Conservation (phyloP, 2,329 filamentous ascomycete species). For the Alternaria hordeiaustralica region DNA sequence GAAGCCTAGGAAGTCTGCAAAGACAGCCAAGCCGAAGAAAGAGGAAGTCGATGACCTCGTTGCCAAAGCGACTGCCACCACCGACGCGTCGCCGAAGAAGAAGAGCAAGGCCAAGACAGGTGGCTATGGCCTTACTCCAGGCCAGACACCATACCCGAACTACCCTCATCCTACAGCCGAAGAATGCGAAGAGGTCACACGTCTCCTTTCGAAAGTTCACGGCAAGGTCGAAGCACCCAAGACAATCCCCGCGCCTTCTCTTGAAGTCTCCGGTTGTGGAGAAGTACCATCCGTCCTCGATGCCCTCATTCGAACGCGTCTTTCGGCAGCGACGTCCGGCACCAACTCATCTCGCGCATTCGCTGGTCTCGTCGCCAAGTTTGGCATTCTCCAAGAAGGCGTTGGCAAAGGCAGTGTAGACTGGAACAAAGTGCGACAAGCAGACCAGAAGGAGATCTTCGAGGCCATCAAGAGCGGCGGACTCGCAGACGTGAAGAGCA, state of each 20-base stretch:
- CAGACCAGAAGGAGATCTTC: conserved; percentile 66
- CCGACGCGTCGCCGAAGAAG: conserved; percentile 44
- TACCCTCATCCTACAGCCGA: conserved; percentile 69
- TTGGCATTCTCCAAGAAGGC: conserved; percentile 67
- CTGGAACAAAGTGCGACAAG: conserved; percentile 73
- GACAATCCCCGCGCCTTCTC: conserved; percentile 72
- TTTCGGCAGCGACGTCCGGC: conserved; percentile 66
- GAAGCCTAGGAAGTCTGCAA: conserved; percentile 29
- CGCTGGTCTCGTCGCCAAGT: conserved; percentile 67
- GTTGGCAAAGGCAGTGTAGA: conserved; percentile 74
- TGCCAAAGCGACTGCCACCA: conserved; percentile 31
- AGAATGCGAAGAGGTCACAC: conserved; percentile 73
- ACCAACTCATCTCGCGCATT: conserved; percentile 71
- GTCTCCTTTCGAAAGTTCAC: conserved; percentile 69
- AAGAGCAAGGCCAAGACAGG: conserved; percentile 47
- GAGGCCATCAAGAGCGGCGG: conserved; percentile 75
- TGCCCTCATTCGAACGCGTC: conserved; percentile 66
- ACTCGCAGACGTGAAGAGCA: conserved; percentile 72
- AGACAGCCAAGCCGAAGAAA: conserved; percentile 23
- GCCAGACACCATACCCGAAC: conserved; percentile 70
- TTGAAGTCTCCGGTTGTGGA: conserved; percentile 73
- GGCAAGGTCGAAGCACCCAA: conserved; percentile 69
- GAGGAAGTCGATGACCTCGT: conserved; percentile 32
- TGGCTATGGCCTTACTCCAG: conserved; percentile 55
- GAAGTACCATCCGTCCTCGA: conserved; percentile 71